Conservation (phyloP, 73 alveolate genomes). For the Symbiodinium natans region DNA sequence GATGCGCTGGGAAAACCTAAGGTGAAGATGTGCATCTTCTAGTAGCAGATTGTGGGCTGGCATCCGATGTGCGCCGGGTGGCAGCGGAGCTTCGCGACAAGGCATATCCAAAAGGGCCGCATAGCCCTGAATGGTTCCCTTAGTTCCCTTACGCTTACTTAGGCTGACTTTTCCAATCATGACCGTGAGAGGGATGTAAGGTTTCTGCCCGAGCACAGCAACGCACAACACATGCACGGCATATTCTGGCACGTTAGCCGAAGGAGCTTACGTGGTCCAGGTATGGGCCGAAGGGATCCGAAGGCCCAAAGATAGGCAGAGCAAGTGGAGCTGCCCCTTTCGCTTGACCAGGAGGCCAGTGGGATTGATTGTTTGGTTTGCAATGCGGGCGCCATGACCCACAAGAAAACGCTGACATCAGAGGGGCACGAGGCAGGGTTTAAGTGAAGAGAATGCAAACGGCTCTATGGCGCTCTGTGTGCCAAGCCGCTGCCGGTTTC, state of each 20-base stretch:
- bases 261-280: too few relatives aligned
- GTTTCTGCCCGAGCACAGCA: too few relatives aligned
- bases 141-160: too few relatives aligned
- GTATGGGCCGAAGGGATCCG: too few relatives aligned
- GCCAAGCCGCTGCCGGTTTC: not conserved
- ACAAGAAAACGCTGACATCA: not conserved
- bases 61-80: conserved; percentile 61
- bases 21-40: conserved; percentile 55
- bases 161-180: too few relatives aligned
- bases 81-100: conserved; percentile 59
- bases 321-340: not conserved
- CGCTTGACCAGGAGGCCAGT: not conserved
- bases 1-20: not conserved
- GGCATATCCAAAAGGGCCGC: too few relatives aligned
- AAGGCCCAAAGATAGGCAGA: too few relatives aligned
- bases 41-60: conserved; percentile 82
- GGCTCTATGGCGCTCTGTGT: not conserved
- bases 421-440: not conserved
- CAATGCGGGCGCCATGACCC: conserved; percentile 85
- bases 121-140: too few relatives aligned
- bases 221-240: too few relatives aligned
- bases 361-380: conserved; percentile 83
- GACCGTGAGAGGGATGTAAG: too few relatives aligned
- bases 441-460: not conserved
- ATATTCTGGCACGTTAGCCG: too few relatives aligned